Evolutionary conservation across 23 red algal genomes (phyloP).

Genomic region (Chondrus crispus): DNA sequence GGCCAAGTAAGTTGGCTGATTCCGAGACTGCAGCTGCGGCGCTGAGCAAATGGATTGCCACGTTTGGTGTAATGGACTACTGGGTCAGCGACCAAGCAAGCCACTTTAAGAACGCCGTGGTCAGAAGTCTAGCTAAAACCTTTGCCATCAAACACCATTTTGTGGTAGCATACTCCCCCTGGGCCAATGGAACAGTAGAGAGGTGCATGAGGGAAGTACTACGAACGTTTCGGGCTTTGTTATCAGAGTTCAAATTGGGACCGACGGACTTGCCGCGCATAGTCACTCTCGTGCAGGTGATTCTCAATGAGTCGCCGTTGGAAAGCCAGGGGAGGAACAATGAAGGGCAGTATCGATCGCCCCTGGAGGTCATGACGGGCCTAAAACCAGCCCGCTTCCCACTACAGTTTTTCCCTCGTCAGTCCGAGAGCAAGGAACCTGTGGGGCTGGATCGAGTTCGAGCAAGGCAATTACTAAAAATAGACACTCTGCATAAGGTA

Average conservation of each 20-base stretch:
- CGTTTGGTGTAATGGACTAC: not conserved
- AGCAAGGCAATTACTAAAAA: not conserved
- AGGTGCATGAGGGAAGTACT: not conserved
- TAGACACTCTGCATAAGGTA: not conserved
- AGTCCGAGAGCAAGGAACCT: not conserved
- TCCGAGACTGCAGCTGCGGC: not conserved
- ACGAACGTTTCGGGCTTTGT: not conserved
- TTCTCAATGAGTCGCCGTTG: not conserved
- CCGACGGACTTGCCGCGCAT: not conserved
- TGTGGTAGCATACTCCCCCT: not conserved
- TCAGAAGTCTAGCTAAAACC: not conserved
- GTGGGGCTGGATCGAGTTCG: not conserved
- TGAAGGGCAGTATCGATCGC: not conserved
- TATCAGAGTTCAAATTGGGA: not conserved
- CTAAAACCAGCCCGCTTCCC: not conserved
- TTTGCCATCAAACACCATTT: not conserved
- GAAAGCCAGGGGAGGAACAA: not conserved
- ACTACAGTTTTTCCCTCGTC: not conserved
- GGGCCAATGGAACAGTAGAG: not conserved
- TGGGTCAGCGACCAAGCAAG: not conserved
- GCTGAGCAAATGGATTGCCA: not conserved
- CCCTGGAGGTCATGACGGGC: slow-evolving; percentile 11
- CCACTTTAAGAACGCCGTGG: not conserved
- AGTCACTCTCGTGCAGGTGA: not conserved
- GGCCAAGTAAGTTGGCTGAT: not conserved